Percentiles rank a stretch among this genome's conserved stretches.
phyloP scores from a whole-genome alignment of 352 stramenopile species.

The Pythium angustatum region DNA sequence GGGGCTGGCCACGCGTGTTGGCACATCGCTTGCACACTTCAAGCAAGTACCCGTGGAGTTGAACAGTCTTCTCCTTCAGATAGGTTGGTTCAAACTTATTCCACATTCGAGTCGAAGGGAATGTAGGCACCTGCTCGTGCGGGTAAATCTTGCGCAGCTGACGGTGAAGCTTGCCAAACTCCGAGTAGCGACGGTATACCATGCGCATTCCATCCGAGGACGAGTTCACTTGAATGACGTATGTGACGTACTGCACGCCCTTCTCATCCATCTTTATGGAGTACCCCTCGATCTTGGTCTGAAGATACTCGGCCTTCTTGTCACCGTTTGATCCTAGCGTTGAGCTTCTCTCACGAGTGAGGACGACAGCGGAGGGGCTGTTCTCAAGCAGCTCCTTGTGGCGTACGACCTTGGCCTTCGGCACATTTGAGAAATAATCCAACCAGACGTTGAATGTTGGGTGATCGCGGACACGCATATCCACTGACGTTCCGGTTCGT shows the following conservation, averaged over 20 bases:
- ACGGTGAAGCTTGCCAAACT: constrained; percentile 76
- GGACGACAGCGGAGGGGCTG: constrained; percentile 72
- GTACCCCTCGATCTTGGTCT: constrained; percentile 82
- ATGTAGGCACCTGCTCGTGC: constrained; percentile 69
- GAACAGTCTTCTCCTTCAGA: constrained; percentile 77
- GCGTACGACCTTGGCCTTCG: constrained; percentile 53
- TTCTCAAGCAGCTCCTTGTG: constrained; percentile 82
- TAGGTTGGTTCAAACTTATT: constrained; percentile 85
- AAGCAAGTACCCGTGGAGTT: constrained; percentile 67
- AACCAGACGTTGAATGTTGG: constrained; percentile 77
- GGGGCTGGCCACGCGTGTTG: constrained; percentile 61
- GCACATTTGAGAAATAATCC: constrained; percentile 60
- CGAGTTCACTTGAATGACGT: constrained; percentile 78
- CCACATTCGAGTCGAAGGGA: constrained; percentile 79
- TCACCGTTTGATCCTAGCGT: background rate
- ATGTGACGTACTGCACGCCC: constrained; percentile 70
- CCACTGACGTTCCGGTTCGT: constrained; percentile 59
- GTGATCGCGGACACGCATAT: constrained; percentile 81
- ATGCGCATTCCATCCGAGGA: constrained; percentile 59
- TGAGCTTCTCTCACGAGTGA: constrained; percentile 53
- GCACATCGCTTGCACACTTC: constrained; percentile 75
- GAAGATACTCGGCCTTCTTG: constrained; percentile 59
- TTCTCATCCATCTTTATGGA: constrained; percentile 71
- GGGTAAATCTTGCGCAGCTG: constrained; percentile 77
- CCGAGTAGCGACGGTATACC: constrained; percentile 79